A percentile compares a stretch with the other conserved stretches of the same genome.
These are phyloP conservation scores for Curvularia sp. DNA, from an alignment of 2,329 filamentous ascomycete genomes.

Conservation along the genomic window DNA sequence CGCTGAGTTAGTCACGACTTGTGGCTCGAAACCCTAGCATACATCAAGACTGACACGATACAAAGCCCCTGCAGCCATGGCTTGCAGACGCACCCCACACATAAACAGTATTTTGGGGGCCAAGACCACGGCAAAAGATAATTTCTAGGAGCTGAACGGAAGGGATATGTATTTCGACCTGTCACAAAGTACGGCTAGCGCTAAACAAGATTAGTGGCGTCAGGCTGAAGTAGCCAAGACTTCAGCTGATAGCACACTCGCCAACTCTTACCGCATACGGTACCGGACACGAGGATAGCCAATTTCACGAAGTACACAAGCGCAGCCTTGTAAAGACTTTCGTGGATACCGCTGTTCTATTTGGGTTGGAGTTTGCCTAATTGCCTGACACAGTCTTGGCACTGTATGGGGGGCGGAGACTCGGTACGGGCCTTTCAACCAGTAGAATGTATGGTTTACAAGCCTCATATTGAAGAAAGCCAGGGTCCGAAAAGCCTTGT, in stretches of 20 bases:
- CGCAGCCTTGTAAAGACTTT: background rate
- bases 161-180: constrained; percentile 1
- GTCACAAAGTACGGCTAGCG: constrained; percentile 14
- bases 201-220: constrained; percentile 25
- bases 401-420: background rate
- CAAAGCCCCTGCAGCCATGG: constrained; percentile 3
- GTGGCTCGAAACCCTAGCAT: background rate
- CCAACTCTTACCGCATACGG: constrained; percentile 9
- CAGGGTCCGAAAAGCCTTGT: background rate
- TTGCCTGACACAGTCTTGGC: background rate
- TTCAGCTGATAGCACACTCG: constrained; percentile 12
- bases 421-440: background rate
- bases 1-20: background rate
- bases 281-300: constrained; percentile 13
- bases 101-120: constrained; percentile 11
- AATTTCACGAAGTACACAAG: background rate
- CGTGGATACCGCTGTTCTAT: background rate
- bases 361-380: background rate
- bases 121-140: background rate
- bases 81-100: background rate
- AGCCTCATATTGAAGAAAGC: background rate
- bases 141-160: constrained; percentile 3
- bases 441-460: background rate
- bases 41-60: background rate
- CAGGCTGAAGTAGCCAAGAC: constrained; percentile 34